phyloP scores from a whole-genome alignment of 2,329 filamentous ascomycete species.

The Penicillium sp. region DNA sequence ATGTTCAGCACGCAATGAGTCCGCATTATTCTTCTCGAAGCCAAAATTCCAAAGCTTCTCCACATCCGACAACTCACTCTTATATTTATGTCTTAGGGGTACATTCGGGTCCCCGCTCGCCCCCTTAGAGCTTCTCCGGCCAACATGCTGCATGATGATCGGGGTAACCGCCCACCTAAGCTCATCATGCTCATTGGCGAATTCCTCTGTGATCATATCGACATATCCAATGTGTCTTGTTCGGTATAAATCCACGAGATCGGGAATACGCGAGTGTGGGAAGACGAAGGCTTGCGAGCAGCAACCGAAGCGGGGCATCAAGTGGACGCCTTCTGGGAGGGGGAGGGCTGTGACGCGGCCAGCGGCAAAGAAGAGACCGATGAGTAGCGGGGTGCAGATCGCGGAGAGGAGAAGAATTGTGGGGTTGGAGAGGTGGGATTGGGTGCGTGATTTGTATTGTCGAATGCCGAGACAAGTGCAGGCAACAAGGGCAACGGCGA shows the following conservation, averaged over 20 bases:
- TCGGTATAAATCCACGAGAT: neutral
- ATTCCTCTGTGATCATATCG: conserved; percentile 45
- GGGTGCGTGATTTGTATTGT: conserved; percentile 1
- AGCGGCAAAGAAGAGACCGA: conserved; percentile 42
- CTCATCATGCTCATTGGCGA: conserved; percentile 39
- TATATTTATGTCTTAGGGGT: neutral
- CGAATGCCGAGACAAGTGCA: conserved; percentile 3
- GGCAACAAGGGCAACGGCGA: conserved; percentile 5
- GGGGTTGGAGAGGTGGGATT: conserved; percentile 17
- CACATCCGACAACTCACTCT: conserved; percentile 1
- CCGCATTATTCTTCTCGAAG: conserved; percentile 19
- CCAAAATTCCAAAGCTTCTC: conserved; percentile 22
- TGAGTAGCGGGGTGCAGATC: conserved; percentile 30
- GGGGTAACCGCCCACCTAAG: conserved; percentile 45
- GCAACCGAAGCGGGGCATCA: conserved; percentile 45
- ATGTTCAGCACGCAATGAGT: conserved; percentile 1
- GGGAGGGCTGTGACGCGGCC: conserved; percentile 42
- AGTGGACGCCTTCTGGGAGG: conserved; percentile 36
- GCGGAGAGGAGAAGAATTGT: conserved; percentile 28
- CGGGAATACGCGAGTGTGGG: conserved; percentile 30
- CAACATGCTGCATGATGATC: conserved; percentile 47
- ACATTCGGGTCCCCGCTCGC: conserved; percentile 24
- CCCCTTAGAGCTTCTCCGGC: conserved; percentile 40
- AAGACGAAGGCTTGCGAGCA: conserved; percentile 49
- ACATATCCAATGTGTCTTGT: conserved; percentile 34